A percentile compares a stretch with the other conserved stretches of the same genome.
phyloP scores from a whole-genome alignment of 2,329 filamentous ascomycete species.

The Aspergillus fumigatiaffinis region DNA sequence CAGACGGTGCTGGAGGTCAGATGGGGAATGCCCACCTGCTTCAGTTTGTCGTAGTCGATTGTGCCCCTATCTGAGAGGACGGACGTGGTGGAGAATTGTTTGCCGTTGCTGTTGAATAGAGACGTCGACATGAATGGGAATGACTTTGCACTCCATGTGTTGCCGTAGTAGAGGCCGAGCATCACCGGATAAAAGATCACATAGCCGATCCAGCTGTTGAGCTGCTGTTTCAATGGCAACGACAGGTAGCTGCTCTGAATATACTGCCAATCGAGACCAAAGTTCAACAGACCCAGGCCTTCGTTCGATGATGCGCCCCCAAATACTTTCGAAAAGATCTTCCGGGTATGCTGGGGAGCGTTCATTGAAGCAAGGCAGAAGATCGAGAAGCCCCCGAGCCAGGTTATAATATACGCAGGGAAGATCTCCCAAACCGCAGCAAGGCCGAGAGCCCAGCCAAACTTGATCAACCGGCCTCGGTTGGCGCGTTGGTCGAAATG shows the following conservation, averaged over 20 bases:
- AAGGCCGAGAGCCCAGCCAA: constrained; percentile 26
- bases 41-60: constrained; percentile 25
- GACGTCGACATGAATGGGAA: constrained; percentile 28
- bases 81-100: constrained; percentile 13
- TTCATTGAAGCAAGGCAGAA: constrained; percentile 12
- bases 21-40: constrained; percentile 21
- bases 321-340: constrained; percentile 17
- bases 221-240: constrained; percentile 16
- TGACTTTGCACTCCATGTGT: constrained; percentile 17
- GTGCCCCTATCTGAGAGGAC: constrained; percentile 20
- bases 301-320: constrained; percentile 24
- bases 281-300: constrained; percentile 21
- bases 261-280: constrained; percentile 25
- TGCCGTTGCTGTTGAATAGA: constrained; percentile 30
- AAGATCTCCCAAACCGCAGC: constrained; percentile 21
- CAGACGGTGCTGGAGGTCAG: constrained; percentile 25
- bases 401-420: constrained; percentile 23
- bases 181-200: constrained; percentile 17
- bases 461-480: constrained; percentile 25
- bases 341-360: constrained; percentile 3
- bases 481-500: constrained; percentile 29
- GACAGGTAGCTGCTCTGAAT: constrained; percentile 13
- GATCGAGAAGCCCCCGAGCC: constrained; percentile 21
- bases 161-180: constrained; percentile 22
- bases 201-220: constrained; percentile 19